Conservation (phyloP, 768 basidiomycete species). For the Coprinopsis cinerea region DNA sequence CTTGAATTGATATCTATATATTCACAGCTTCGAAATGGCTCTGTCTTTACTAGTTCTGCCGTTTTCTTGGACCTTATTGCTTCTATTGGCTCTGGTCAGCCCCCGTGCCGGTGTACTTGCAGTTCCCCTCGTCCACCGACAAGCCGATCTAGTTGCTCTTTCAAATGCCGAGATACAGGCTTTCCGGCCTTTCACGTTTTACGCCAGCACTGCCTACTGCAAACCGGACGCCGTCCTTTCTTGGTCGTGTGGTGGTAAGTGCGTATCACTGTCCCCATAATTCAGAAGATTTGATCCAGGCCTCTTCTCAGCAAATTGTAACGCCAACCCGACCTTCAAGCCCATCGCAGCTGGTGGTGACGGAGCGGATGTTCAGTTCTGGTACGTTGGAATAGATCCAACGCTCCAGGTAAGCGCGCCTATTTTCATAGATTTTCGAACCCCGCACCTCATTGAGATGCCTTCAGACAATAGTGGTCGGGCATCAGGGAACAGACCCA, state of each 20-base stretch:
- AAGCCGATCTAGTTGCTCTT: constrained; percentile 26
- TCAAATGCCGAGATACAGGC: constrained; percentile 33
- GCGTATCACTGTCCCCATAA: neutral
- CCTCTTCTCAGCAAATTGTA: constrained; percentile 33
- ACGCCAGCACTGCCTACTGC: constrained; percentile 50
- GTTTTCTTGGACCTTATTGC: neutral
- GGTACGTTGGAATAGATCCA: constrained; percentile 39
- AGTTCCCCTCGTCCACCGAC: constrained; percentile 13
- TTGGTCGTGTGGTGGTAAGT: constrained; percentile 48
- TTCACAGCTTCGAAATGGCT: neutral
- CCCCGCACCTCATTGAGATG: neutral
- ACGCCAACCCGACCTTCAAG: constrained; percentile 40
- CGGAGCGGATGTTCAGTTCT: constrained; percentile 36
- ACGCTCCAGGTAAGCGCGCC: constrained; percentile 22
- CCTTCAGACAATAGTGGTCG: constrained; percentile 28
- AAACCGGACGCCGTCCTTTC: constrained; percentile 31
- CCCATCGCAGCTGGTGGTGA: constrained; percentile 48
- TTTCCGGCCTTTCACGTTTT: constrained; percentile 43
- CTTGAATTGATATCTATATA: neutral
- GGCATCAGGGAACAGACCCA: constrained; percentile 32
- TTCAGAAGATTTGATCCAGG: neutral
- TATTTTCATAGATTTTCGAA: neutral
- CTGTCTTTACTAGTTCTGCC: neutral
- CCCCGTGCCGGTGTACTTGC: neutral
- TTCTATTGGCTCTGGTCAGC: neutral